A percentile compares a stretch with the other conserved stretches of the same genome.
These are phyloP conservation scores for Chlamydomonas sphaeroides DNA, from an alignment of 139 green algal genomes.

Conservation along the genomic window DNA sequence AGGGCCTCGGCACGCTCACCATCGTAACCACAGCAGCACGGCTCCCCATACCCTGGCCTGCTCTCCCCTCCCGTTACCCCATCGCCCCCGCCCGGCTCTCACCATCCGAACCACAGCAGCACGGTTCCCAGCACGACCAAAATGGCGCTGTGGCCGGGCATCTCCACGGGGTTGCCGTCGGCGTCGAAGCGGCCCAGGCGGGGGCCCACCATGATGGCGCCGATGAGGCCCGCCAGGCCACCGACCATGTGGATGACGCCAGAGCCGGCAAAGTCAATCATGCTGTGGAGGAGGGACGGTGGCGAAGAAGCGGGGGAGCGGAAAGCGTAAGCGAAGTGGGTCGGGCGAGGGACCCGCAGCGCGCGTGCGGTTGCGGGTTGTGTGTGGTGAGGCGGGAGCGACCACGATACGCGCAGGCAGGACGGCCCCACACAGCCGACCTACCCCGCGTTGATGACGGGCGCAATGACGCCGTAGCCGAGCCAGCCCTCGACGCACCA, in stretches of 20 bases:
- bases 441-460: constrained; percentile 3
- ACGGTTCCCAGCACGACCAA: constrained; percentile 64
- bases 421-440: constrained; percentile 90
- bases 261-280: too few relatives aligned
- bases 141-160: constrained; percentile 76
- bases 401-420: too few relatives aligned
- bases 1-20: too few relatives aligned
- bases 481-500: constrained; percentile 72
- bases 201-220: constrained; percentile 84
- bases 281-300: too few relatives aligned
- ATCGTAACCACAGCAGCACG: constrained; percentile 20
- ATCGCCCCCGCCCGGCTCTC: constrained; percentile 30
- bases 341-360: too few relatives aligned
- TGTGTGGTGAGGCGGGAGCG: too few relatives aligned
- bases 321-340: too few relatives aligned
- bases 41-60: too few relatives aligned
- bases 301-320: too few relatives aligned
- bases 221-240: constrained; percentile 82
- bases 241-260: constrained; percentile 79
- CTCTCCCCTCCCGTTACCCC: neutral
- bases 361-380: too few relatives aligned
- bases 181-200: constrained; percentile 87
- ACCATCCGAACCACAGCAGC: constrained; percentile 92
- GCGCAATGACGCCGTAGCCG: constrained; percentile 21
- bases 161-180: constrained; percentile 65